phyloP scores from a whole-genome alignment of 129 eudicot genomes.

The Flaveria trinervia region DNA sequence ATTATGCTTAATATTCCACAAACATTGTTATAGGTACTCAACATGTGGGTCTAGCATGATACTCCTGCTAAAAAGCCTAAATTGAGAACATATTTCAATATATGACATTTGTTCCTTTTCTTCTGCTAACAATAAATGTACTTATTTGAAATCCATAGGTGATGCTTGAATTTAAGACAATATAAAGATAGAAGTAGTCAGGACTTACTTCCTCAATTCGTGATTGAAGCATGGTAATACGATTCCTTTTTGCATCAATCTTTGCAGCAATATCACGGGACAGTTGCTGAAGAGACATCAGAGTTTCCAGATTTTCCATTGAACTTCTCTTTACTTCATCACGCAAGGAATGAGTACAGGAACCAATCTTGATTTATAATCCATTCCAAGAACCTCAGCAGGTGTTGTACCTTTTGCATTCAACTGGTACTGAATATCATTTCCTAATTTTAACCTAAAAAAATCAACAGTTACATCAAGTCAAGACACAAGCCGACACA shows the following conservation, averaged over 20 bases:
- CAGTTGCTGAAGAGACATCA: conserved; percentile 70
- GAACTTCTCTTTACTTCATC: conserved; percentile 65
- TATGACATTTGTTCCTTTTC: background rate
- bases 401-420: conserved; percentile 69
- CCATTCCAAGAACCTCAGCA: conserved; percentile 73
- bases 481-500: background rate
- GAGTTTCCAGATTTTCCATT: conserved; percentile 66
- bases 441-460: conserved; percentile 78
- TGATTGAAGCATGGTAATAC: conserved; percentile 50
- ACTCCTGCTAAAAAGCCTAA: background rate
- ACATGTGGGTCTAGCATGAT: background rate
- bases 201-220: conserved; percentile 68
- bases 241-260: conserved; percentile 65
- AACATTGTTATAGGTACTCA: background rate
- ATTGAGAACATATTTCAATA: background rate
- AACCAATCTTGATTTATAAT: conserved; percentile 67
- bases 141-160: no score
- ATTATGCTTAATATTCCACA: background rate
- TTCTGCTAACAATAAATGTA: background rate
- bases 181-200: background rate
- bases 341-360: conserved; percentile 63
- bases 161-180: background rate
- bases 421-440: conserved; percentile 63
- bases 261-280: conserved; percentile 60
- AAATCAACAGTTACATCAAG: conserved; percentile 7